These are phyloP conservation scores for Telopea speciosissima DNA, from an alignment of 177 flowering plant species.

Conservation along the genomic window DNA sequence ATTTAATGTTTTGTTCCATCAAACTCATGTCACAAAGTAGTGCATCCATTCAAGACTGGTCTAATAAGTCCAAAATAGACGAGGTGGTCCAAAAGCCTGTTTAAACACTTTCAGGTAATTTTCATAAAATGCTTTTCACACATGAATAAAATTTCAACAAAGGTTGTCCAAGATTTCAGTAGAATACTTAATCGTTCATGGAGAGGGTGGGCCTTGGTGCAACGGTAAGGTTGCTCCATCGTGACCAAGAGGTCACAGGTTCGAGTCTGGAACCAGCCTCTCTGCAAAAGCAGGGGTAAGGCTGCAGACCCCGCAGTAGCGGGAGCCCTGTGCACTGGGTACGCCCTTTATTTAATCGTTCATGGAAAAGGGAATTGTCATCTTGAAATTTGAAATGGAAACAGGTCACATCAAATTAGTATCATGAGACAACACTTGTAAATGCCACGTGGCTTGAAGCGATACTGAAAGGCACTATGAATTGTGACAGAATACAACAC, in stretches of 20 bases:
- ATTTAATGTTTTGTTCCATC: too few relatives aligned
- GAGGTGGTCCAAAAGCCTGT: not conserved
- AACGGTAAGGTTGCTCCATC: too few relatives aligned
- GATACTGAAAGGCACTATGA: not conserved
- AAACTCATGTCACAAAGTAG: not conserved
- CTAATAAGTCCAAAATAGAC: too few relatives aligned
- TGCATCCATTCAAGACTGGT: not conserved
- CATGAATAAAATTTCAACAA: not conserved
- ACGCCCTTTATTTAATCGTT: too few relatives aligned
- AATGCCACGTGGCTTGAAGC: not conserved
- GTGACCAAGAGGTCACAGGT: too few relatives aligned
- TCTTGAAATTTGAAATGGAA: not conserved
- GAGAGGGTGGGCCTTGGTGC: too few relatives aligned
- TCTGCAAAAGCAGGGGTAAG: too few relatives aligned
- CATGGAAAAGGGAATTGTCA: not conserved
- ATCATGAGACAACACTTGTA: not conserved
- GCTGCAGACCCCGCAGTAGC: too few relatives aligned
- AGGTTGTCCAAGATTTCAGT: not conserved
- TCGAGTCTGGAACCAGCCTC: too few relatives aligned
- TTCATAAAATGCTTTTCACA: too few relatives aligned
- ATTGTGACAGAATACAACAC: too few relatives aligned
- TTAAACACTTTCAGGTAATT: not conserved
- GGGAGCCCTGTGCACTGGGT: too few relatives aligned
- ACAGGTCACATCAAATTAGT: not conserved
- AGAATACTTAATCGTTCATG: not conserved